Conservation (phyloP, 331 rosid species). For the Quercus lobata region DNA sequence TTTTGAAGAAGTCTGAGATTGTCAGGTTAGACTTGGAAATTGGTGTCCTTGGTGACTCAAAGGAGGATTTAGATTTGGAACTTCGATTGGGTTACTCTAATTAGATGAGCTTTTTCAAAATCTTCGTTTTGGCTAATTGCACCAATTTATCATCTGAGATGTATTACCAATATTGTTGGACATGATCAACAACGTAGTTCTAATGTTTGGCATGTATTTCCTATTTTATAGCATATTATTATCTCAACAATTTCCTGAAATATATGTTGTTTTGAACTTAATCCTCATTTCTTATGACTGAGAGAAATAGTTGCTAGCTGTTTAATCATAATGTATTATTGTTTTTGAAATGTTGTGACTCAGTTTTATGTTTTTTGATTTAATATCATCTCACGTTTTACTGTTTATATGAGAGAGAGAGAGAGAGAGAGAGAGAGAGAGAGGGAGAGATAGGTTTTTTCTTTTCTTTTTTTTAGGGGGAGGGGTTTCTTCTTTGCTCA, state of each 20-base stretch:
- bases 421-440: not conserved
- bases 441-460: not conserved
- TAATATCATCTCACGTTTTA: not conserved
- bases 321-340: not conserved
- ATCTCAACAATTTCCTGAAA: not conserved
- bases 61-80: conserved; percentile 80
- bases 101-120: not conserved
- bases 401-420: not conserved
- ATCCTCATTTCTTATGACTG: conserved; percentile 7
- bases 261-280: not conserved
- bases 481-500: not conserved
- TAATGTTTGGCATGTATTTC: not conserved
- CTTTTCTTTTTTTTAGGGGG: not conserved
- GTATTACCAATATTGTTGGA: not conserved
- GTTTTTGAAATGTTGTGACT: conserved; percentile 3
- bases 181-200: not conserved
- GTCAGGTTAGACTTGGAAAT: conserved; percentile 70
- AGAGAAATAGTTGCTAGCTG: conserved; percentile 5
- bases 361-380: conserved; percentile 10
- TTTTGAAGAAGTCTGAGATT: conserved; percentile 42
- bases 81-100: conserved; percentile 77
- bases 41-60: conserved; percentile 40
- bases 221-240: not conserved
- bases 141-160: not conserved
- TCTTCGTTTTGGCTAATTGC: not conserved